A percentile compares a stretch with the other conserved stretches of the same genome.
Conservation (phyloP, 805 yeast genomes). For the Novakomyces olei region DNA sequence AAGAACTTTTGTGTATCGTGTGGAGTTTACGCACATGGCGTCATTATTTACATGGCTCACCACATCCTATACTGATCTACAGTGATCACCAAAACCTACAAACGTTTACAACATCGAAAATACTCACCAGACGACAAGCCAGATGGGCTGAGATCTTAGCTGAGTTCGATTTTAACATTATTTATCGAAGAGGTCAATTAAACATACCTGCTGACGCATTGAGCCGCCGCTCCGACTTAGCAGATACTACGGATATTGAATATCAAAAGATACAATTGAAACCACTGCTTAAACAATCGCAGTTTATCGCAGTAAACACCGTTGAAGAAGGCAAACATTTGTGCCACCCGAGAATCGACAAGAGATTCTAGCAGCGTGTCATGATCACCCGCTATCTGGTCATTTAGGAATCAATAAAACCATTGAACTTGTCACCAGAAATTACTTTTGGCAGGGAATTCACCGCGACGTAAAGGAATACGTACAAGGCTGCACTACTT, state of each 20-base stretch:
- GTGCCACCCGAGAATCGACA: too few relatives aligned
- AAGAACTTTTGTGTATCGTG: background rate
- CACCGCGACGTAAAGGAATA: background rate
- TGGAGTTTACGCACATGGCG: background rate
- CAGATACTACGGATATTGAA: too few relatives aligned
- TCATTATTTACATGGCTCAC: too few relatives aligned
- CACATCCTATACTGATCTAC: background rate
- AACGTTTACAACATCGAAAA: background rate
- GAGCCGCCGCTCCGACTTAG: too few relatives aligned
- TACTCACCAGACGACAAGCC: background rate
- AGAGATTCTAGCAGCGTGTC: too few relatives aligned
- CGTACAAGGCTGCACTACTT: background rate
- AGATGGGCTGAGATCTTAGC: background rate
- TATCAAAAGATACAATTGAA: too few relatives aligned
- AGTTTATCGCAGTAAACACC: too few relatives aligned
- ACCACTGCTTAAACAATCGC: too few relatives aligned
- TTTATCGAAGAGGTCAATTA: background rate
- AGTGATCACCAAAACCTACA: background rate
- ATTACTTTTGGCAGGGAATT: background rate
- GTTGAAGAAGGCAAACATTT: too few relatives aligned
- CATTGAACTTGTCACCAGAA: background rate
- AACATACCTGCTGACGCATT: background rate
- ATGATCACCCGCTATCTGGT: too few relatives aligned
- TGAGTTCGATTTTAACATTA: background rate
- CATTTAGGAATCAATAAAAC: background rate